Percentiles rank a stretch among this genome's conserved stretches.
Evolutionary conservation across 352 stramenopile genomes (phyloP).

Genomic region (Phytophthora boehmeriae): DNA sequence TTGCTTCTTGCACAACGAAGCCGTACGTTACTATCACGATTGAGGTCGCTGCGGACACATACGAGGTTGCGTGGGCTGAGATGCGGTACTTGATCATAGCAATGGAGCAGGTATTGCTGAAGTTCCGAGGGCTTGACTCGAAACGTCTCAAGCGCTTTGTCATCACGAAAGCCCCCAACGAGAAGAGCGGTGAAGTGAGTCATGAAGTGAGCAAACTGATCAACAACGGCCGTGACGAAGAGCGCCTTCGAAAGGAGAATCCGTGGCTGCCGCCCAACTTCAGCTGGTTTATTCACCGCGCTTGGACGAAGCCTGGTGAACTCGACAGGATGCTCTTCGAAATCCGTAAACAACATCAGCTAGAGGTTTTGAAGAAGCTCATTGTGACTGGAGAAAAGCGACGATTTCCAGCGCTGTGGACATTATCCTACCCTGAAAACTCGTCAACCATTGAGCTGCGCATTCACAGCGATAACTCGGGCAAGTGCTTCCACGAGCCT

Average conservation of each 20-base stretch:
- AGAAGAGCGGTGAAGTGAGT: neutral
- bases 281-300: slow-evolving; percentile 7
- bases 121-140: neutral
- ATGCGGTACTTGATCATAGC: slow-evolving; percentile 20
- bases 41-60: slow-evolving; percentile 11
- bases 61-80: slow-evolving; percentile 17
- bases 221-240: neutral
- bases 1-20: neutral
- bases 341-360: neutral
- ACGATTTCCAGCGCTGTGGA: slow-evolving; percentile 5
- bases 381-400: slow-evolving; percentile 1
- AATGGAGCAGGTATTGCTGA: slow-evolving; percentile 18
- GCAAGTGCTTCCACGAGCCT: slow-evolving; percentile 13
- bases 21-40: slow-evolving; percentile 19
- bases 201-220: slow-evolving; percentile 3
- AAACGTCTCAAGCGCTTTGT: slow-evolving; percentile 2
- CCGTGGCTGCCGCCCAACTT: slow-evolving; percentile 18
- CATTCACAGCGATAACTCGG: slow-evolving; percentile 21
- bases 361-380: slow-evolving; percentile 4
- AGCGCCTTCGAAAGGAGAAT: neutral
- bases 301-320: neutral
- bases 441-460: slow-evolving; percentile 4
- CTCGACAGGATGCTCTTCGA: neutral
- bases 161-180: neutral
- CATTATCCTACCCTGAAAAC: neutral